Evolutionary conservation across 225 moss, liverwort and hornwort species (phyloP).

Genomic region (Marchantia polymorpha): DNA sequence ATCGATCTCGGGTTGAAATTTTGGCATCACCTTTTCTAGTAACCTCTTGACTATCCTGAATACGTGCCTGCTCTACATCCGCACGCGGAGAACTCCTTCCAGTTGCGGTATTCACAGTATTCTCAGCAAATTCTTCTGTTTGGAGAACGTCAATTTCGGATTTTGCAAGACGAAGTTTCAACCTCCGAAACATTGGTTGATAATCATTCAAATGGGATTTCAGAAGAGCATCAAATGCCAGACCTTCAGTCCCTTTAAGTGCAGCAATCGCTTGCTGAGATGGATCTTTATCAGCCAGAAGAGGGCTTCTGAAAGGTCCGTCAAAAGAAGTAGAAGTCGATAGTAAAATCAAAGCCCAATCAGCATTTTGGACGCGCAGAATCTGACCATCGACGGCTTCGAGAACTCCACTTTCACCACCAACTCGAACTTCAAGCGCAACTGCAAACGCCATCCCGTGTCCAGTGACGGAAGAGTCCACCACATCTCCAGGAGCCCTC

Average conservation of each 20-base stretch:
- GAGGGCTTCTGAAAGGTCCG: slow-evolving; percentile 84
- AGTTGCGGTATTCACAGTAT: neutral
- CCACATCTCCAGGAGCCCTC: slow-evolving; percentile 60
- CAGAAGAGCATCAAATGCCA: slow-evolving; percentile 61
- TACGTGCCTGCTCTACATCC: slow-evolving; percentile 29
- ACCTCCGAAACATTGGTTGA: slow-evolving; percentile 69
- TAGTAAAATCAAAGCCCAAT: slow-evolving; percentile 71
- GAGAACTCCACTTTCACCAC: slow-evolving; percentile 46
- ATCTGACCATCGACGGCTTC: slow-evolving; percentile 50
- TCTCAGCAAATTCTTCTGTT: neutral
- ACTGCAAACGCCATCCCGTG: slow-evolving; percentile 75
- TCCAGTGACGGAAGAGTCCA: slow-evolving; percentile 13
- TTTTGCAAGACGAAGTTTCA: slow-evolving; percentile 62
- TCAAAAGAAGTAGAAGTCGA: slow-evolving; percentile 77
- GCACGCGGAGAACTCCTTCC: neutral
- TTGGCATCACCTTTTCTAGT: neutral
- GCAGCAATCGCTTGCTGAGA: slow-evolving; percentile 46
- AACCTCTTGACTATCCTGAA: slow-evolving; percentile 6
- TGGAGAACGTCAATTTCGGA: slow-evolving; percentile 27
- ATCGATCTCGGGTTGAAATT: slow-evolving; percentile 55
- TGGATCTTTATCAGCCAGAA: slow-evolving; percentile 49
- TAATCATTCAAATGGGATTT: slow-evolving; percentile 77
- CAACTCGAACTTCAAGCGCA: slow-evolving; percentile 59
- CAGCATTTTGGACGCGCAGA: slow-evolving; percentile 60
- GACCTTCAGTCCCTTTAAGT: slow-evolving; percentile 40